phyloP scores from a whole-genome alignment of 306 rosid species.

The Fragaria ananassa region DNA sequence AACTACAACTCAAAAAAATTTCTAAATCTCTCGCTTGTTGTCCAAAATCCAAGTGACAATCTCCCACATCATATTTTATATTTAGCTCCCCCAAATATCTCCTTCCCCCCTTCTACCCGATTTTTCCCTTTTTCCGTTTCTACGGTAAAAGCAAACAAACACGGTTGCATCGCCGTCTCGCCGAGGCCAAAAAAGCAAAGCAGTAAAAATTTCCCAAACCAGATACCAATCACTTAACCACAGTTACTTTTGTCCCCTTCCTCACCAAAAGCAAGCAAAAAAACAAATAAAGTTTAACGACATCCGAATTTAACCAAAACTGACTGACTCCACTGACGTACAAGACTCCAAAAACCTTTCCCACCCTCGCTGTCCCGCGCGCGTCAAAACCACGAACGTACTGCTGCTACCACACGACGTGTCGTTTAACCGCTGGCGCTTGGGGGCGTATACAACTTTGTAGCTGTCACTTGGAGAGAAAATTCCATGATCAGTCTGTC shows the following conservation, averaged over 20 bases:
- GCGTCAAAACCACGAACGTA: neutral
- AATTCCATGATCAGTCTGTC: conserved; percentile 42
- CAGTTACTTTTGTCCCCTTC: neutral
- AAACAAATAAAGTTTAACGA: conserved; percentile 1
- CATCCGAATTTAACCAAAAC: conserved; percentile 12
- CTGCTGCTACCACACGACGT: neutral
- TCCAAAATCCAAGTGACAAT: neutral
- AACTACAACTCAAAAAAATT: neutral
- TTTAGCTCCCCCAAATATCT: neutral
- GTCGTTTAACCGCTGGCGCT: neutral
- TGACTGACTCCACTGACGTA: neutral
- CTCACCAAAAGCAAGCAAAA: too few relatives aligned
- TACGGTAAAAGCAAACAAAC: neutral
- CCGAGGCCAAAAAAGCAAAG: neutral
- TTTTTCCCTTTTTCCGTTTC: neutral
- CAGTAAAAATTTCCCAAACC: neutral
- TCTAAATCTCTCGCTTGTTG: neutral
- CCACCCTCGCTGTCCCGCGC: neutral
- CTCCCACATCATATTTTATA: neutral
- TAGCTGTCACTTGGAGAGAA: conserved; percentile 9
- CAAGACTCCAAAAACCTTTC: neutral
- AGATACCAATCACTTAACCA: neutral
- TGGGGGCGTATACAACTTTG: neutral
- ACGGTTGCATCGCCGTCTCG: too few relatives aligned
- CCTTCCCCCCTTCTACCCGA: neutral